Evolutionary conservation across 2,329 filamentous ascomycete genomes (phyloP).

Genomic region (Aspergillus ochraceoroseus): DNA sequence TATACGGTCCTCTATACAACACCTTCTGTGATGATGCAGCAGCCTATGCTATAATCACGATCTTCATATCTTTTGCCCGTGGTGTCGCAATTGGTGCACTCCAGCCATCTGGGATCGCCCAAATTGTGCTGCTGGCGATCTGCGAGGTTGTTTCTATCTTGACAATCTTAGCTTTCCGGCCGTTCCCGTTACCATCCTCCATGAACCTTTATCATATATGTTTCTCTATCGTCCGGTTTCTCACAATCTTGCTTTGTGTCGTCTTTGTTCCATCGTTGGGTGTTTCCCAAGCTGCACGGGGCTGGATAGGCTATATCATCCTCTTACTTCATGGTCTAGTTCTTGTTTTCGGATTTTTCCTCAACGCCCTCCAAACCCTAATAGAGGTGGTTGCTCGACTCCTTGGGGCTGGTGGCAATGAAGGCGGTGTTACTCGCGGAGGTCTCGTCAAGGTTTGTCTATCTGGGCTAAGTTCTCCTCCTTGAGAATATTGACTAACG

Average conservation of each 20-base stretch:
- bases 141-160: constrained; percentile 89
- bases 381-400: constrained; percentile 81
- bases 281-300: constrained; percentile 72
- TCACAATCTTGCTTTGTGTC: constrained; percentile 70
- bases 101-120: constrained; percentile 86
- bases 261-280: constrained; percentile 80
- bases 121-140: constrained; percentile 85
- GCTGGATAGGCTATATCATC: constrained; percentile 94
- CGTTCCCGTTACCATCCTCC: constrained; percentile 83
- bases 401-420: constrained; percentile 74
- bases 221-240: constrained; percentile 71
- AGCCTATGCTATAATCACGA: constrained; percentile 80
- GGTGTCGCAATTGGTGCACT: constrained; percentile 89
- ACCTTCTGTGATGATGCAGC: constrained; percentile 93
- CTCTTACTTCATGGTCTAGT: constrained; percentile 79
- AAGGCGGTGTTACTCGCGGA: constrained; percentile 65
- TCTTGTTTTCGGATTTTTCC: constrained; percentile 83
- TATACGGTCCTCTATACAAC: constrained; percentile 93
- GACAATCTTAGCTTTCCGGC: constrained; percentile 81
- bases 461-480: too few relatives aligned
- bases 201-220: constrained; percentile 96
- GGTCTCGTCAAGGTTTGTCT: constrained; percentile 67
- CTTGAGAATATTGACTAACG: too few relatives aligned
- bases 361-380: constrained; percentile 85
- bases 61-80: constrained; percentile 76